A percentile compares a stretch with the other conserved stretches of the same genome.
Evolutionary conservation across 1,284 basidiomycete species (phyloP).

Genomic region (Fomes fomentarius): DNA sequence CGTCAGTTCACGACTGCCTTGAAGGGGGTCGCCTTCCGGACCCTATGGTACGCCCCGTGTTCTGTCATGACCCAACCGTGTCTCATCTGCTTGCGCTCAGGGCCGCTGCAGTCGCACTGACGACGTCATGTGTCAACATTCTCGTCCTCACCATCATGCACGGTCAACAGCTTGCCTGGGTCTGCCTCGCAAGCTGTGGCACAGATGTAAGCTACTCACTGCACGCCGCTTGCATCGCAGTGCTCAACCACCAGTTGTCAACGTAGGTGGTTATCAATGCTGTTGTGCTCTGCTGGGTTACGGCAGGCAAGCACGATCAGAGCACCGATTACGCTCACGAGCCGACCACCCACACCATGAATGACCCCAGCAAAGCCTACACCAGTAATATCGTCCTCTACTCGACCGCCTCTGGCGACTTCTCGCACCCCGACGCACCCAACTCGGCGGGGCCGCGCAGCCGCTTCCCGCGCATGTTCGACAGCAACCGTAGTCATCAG

Average conservation of each 20-base stretch:
- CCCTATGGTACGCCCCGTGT: conserved; percentile 37
- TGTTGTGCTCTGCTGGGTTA: conserved; percentile 32
- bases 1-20: conserved; percentile 37
- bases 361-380: neutral
- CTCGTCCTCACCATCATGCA: conserved; percentile 49
- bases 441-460: conserved; percentile 12
- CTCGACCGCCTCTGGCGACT: conserved; percentile 9
- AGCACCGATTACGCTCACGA: conserved; percentile 2
- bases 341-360: neutral
- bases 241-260: too few species aligned
- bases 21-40: conserved; percentile 42
- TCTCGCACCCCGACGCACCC: neutral
- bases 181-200: conserved; percentile 56
- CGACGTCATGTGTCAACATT: conserved; percentile 49
- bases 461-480: conserved; percentile 18
- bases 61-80: neutral
- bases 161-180: conserved; percentile 54
- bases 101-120: conserved; percentile 48
- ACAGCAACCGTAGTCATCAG: conserved; percentile 9
- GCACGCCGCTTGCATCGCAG: neutral
- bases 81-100: conserved; percentile 23
- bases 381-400: conserved; percentile 5
- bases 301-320: conserved; percentile 17
- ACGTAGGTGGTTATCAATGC: conserved; percentile 31
- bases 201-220: conserved; percentile 41